phyloP scores from a whole-genome alignment of 108 stramenopile genomes.

The Fistulifera solaris region DNA sequence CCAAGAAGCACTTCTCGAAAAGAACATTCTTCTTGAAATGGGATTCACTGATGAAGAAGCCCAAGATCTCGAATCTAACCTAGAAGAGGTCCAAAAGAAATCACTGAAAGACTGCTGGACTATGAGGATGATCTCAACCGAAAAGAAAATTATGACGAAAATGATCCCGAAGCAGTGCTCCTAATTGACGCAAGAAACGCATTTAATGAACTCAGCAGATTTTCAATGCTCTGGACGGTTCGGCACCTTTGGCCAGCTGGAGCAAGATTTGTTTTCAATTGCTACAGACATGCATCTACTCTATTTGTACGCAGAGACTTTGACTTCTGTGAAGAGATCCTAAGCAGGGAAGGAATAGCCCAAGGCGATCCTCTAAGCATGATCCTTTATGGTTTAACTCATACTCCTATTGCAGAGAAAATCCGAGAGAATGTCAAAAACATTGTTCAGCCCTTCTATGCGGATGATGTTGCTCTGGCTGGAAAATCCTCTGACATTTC shows the following conservation, averaged over 20 bases:
- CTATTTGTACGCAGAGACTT: constrained; percentile 6
- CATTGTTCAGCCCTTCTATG: constrained; percentile 19
- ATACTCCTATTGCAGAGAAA: constrained; percentile 11
- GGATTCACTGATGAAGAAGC: too few relatives aligned
- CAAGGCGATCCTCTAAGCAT: constrained; percentile 24
- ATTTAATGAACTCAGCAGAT: constrained; percentile 19
- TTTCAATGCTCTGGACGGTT: constrained; percentile 28
- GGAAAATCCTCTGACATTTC: constrained; percentile 1
- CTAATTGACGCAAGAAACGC: constrained; percentile 23
- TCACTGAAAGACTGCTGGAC: too few relatives aligned
- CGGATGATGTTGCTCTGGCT: constrained; percentile 17
- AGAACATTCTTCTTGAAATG: too few relatives aligned
- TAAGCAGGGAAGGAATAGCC: too few relatives aligned
- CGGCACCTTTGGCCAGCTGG: constrained; percentile 22
- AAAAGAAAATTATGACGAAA: too few relatives aligned
- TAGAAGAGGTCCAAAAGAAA: too few relatives aligned
- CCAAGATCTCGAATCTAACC: too few relatives aligned
- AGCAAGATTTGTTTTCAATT: constrained; percentile 20
- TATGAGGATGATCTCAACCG: too few relatives aligned
- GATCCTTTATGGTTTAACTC: constrained; percentile 18
- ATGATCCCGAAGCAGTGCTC: neutral
- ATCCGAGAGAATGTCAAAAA: constrained; percentile 10
- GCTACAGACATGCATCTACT: constrained; percentile 13
- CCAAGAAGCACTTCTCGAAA: too few relatives aligned
- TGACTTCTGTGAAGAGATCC: too few relatives aligned